A percentile compares a stretch with the other conserved stretches of the same genome.
Conservation (phyloP, 345 rosid genomes). For the Eucalyptus sideroxylon region DNA sequence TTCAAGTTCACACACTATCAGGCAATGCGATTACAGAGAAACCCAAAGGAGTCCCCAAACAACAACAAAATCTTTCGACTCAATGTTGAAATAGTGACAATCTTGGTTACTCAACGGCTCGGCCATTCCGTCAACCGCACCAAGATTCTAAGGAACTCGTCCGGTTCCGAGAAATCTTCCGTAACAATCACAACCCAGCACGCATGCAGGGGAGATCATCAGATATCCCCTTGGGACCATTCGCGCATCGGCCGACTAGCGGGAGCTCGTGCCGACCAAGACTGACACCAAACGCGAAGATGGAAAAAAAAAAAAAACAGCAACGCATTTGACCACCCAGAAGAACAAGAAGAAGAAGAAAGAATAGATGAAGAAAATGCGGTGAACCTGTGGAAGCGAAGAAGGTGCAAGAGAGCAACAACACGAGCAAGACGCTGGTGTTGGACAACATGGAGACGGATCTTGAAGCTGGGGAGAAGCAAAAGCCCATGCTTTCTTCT, state of each 20-base stretch:
- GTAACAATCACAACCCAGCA: neutral
- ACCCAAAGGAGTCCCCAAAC: neutral
- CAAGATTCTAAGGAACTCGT: neutral
- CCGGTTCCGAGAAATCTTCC: neutral
- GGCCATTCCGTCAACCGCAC: neutral
- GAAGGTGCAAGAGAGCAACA: conserved; percentile 22
- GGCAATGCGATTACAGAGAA: neutral
- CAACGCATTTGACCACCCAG: neutral
- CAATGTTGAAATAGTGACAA: neutral
- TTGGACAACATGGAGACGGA: conserved; percentile 3
- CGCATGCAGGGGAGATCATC: neutral
- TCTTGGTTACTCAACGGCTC: neutral
- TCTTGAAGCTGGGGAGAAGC: conserved; percentile 3
- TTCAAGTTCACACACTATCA: neutral
- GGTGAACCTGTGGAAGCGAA: conserved; percentile 44
- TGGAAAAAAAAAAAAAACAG: neutral
- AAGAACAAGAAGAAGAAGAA: neutral
- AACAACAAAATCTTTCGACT: neutral
- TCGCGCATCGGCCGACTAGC: too few species aligned
- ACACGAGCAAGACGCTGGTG: conserved; percentile 9
- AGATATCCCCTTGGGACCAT: too few species aligned
- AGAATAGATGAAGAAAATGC: neutral
- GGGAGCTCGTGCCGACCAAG: neutral
- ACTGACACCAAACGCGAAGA: neutral
- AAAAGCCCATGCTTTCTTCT: conserved; percentile 16